A percentile compares a stretch with the other conserved stretches of the same genome.
Conservation (phyloP, 2,329 filamentous ascomycete genomes). For the Colletotrichum shisoi region DNA sequence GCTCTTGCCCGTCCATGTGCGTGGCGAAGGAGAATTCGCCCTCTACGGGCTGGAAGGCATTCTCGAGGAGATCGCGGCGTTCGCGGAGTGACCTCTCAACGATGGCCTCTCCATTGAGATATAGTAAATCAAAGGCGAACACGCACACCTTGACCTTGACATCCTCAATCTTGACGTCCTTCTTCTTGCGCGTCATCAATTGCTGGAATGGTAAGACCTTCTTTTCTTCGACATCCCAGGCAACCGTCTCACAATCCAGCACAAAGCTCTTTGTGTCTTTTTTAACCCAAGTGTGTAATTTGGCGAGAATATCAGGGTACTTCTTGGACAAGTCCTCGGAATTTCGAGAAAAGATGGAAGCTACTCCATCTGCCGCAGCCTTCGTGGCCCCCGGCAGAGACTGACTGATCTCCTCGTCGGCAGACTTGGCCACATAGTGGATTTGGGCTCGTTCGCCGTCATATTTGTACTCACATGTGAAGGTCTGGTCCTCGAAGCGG, state of each 20-base stretch:
- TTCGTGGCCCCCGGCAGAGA: slow-evolving; percentile 67
- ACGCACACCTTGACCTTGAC: slow-evolving; percentile 97
- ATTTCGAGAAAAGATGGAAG: slow-evolving; percentile 95
- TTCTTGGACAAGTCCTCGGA: slow-evolving; percentile 97
- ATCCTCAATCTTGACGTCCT: slow-evolving; percentile 94
- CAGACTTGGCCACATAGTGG: slow-evolving; percentile 89
- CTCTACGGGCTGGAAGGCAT: slow-evolving; percentile 78
- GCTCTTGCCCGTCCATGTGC: slow-evolving; percentile 82
- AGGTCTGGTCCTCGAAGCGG: slow-evolving; percentile 92
- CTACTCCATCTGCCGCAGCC: slow-evolving; percentile 75
- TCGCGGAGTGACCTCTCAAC: slow-evolving; percentile 88
- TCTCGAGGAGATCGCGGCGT: slow-evolving; percentile 76
- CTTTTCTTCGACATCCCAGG: slow-evolving; percentile 93
- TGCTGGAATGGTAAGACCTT: slow-evolving; percentile 97
- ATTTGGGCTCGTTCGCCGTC: slow-evolving; percentile 98
- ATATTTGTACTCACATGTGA: slow-evolving; percentile 99
- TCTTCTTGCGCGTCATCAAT: slow-evolving; percentile 96
- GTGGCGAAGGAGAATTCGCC: slow-evolving; percentile 93
- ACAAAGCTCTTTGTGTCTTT: slow-evolving; percentile 92
- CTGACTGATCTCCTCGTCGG: slow-evolving; percentile 72
- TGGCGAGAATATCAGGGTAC: slow-evolving; percentile 92
- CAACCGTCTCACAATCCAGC: slow-evolving; percentile 97
- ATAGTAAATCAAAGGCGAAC: slow-evolving; percentile 94
- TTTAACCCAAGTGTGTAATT: slow-evolving; percentile 89
- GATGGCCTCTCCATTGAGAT: slow-evolving; percentile 87